Evolutionary conservation across 129 eudicot species (phyloP), one percentile per base, ranked within the genome.

Genomic region (Escallonia rubra): DNA sequence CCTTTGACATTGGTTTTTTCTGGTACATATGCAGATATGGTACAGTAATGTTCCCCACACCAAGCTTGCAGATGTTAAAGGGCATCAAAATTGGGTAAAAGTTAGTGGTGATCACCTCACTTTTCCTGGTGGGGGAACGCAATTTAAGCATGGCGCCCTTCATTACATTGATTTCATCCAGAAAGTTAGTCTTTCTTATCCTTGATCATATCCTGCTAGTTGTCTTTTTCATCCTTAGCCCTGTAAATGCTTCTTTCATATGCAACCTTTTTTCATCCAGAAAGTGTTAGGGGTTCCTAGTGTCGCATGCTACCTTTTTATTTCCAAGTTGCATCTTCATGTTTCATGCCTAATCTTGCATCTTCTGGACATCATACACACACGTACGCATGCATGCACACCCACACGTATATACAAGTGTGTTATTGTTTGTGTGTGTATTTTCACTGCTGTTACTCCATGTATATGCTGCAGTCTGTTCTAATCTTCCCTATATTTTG

Each of bases 71-170:
- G 88, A 75, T 0, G 87, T 82, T 13, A 86, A 86, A 72, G 85
- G 92, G 38, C 85, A 79, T 71, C 92, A 86, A 72, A 86, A 82
- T 58, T 86, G 88, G 92, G 92, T 86, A 1, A 86, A 82, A 78
- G 92, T 86, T 68, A 66, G 47, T 2, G 92, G 86, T 8, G 85
- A 80, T 45, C 77, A 82, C 70, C 79, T 79, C 60, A 73, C 88
- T 1, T 86, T 86, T 57, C 92, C 92, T 8, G 92, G 92, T 51
- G 92, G 92, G 50, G 92, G 88, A 55, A 86, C 92, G 46, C 92
- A 86, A 41, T 86, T 86, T 44, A 86, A 73, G 61, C 67, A 79
- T 54, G 92, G 92, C 42, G 88, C 92, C 4, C 92, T 86, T 58
- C 92, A 86, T 66, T 86, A 86, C 66, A 86, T 86, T 15, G 92